A percentile compares a stretch with the other conserved stretches of the same genome.
phyloP scores from a whole-genome alignment of 768 basidiomycete genomes.

The Kwoniella newhampshirensis region DNA sequence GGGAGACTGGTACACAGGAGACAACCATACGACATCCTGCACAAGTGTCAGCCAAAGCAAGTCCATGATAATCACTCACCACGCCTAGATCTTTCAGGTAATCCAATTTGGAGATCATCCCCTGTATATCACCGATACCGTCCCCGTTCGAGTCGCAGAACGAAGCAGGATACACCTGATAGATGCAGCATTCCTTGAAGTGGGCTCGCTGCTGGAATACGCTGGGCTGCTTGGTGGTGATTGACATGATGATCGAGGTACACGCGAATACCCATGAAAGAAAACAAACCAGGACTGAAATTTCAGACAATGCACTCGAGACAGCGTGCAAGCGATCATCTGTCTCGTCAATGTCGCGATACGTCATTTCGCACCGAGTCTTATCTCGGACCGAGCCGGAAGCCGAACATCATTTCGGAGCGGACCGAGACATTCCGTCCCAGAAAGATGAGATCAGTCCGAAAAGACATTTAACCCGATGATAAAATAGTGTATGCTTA shows the following conservation, averaged over 20 bases:
- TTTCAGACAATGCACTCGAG: no score
- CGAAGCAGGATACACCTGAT: constrained; percentile 63
- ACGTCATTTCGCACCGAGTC: background rate
- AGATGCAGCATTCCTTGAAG: constrained; percentile 12
- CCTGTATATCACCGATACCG: constrained; percentile 68
- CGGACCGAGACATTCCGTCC: no score
- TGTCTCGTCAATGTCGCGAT: no score
- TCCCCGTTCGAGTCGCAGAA: constrained; percentile 58
- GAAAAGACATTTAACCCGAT: background rate
- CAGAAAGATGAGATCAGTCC: no score
- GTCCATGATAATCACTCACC: background rate
- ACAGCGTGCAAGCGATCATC: no score
- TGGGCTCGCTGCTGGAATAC: constrained; percentile 1
- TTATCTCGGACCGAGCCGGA: background rate
- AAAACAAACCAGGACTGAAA: no score
- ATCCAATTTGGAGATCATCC: constrained; percentile 65
- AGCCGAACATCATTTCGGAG: no score
- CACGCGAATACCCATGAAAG: no score
- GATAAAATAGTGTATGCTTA: no score
- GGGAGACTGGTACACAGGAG: constrained; percentile 68
- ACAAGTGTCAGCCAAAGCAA: background rate
- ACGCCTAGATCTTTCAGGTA: constrained; percentile 69
- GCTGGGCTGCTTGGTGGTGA: no score
- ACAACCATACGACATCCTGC: constrained; percentile 65
- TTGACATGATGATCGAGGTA: no score